These are phyloP conservation scores for Lolium perenne DNA, from an alignment of 176 grass and related monocot species.

Conservation along the genomic window DNA sequence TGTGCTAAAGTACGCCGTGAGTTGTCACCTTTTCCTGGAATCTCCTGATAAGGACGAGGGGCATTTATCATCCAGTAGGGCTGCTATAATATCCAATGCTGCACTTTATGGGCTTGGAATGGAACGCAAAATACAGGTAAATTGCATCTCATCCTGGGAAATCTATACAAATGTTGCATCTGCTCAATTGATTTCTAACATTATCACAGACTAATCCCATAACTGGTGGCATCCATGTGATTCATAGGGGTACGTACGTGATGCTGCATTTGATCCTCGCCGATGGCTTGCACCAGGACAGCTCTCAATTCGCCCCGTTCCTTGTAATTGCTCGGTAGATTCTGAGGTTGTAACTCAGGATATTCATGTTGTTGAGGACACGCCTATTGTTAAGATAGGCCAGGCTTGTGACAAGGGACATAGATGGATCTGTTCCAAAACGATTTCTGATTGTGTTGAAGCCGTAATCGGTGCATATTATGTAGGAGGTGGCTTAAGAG, in stretches of 20 bases:
- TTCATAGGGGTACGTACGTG: slow-evolving; percentile 81
- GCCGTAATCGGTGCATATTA: slow-evolving; percentile 93
- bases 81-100: slow-evolving; percentile 72
- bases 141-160: slow-evolving; percentile 19
- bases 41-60: slow-evolving; percentile 78
- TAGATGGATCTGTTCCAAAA: slow-evolving; percentile 96
- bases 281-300: slow-evolving; percentile 93
- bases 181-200: not conserved
- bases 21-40: slow-evolving; percentile 73
- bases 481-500: slow-evolving; percentile 73
- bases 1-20: slow-evolving; percentile 85
- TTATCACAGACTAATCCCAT: slow-evolving; percentile 30
- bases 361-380: slow-evolving; percentile 29
- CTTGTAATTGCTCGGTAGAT: slow-evolving; percentile 62
- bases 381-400: slow-evolving; percentile 48
- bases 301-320: slow-evolving; percentile 56
- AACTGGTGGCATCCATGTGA: slow-evolving; percentile 29
- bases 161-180: slow-evolving; percentile 19
- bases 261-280: slow-evolving; percentile 85
- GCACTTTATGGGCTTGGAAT: slow-evolving; percentile 77
- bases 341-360: slow-evolving; percentile 47
- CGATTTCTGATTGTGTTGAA: slow-evolving; percentile 91
- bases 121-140: slow-evolving; percentile 77
- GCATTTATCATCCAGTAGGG: slow-evolving; percentile 62
- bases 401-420: slow-evolving; percentile 87